Percentiles rank a stretch among this genome's conserved stretches.
Evolutionary conservation across 192 early-diverging fungal genomes (phyloP).

Genomic region (Thamnidium elegans): DNA sequence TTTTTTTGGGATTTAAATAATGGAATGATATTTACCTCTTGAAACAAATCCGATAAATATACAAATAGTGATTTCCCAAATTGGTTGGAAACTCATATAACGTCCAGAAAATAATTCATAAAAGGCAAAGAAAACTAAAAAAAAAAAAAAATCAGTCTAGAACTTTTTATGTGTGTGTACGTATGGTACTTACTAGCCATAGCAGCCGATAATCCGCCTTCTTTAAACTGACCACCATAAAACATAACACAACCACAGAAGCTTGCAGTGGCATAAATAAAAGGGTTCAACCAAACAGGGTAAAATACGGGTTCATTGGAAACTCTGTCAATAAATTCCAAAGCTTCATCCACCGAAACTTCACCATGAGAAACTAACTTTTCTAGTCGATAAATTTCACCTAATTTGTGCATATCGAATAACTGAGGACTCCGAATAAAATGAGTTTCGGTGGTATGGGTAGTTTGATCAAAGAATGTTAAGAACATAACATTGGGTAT

Average conservation of each 20-base stretch:
- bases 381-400: slow-evolving; percentile 59
- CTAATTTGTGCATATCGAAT: slow-evolving; percentile 68
- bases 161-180: too few species aligned
- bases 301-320: slow-evolving; percentile 51
- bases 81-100: slow-evolving; percentile 44
- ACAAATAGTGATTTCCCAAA: slow-evolving; percentile 48
- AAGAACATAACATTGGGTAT: slow-evolving; percentile 72
- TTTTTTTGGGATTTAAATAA: too few species aligned
- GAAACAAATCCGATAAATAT: slow-evolving; percentile 48
- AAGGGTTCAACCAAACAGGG: slow-evolving; percentile 56
- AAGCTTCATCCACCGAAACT: slow-evolving; percentile 61
- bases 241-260: slow-evolving; percentile 66
- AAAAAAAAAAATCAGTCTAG: slow-evolving; percentile 13
- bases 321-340: slow-evolving; percentile 60
- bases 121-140: slow-evolving; percentile 38
- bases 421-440: slow-evolving; percentile 56
- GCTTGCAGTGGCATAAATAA: slow-evolving; percentile 52
- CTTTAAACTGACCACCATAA: slow-evolving; percentile 66
- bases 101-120: slow-evolving; percentile 54
- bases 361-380: slow-evolving; percentile 61
- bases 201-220: slow-evolving; percentile 55
- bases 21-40: slow-evolving; percentile 2
- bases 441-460: slow-evolving; percentile 73
- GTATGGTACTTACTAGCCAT: slow-evolving; percentile 37
- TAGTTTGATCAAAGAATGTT: slow-evolving; percentile 68